These are phyloP conservation scores for Vicia faba DNA, from an alignment of 306 rosid species.

Conservation along the genomic window DNA sequence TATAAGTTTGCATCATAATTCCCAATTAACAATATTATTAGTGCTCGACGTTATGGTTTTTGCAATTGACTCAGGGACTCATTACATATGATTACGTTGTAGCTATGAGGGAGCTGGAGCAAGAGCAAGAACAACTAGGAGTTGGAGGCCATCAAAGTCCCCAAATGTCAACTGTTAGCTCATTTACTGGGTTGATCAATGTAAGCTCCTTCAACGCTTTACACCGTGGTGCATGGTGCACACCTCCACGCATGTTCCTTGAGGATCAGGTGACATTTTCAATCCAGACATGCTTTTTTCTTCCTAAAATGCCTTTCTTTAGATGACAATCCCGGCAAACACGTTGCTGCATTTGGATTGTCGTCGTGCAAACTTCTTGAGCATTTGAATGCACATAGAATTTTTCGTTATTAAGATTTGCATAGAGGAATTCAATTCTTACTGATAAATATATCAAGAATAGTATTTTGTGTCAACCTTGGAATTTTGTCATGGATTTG, in stretches of 20 bases:
- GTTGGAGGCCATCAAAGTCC: conserved; percentile 89
- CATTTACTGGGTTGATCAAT: conserved; percentile 92
- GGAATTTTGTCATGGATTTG: background rate
- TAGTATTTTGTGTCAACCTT: background rate
- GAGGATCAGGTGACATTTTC: conserved; percentile 79
- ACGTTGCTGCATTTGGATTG: background rate
- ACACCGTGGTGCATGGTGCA: conserved; percentile 95
- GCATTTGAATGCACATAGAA: background rate
- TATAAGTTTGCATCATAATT: background rate
- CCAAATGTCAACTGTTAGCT: conserved; percentile 95
- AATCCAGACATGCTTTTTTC: conserved; percentile 8
- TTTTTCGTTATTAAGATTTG: background rate
- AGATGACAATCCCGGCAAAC: background rate
- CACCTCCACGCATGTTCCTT: conserved; percentile 88
- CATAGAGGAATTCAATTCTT: background rate
- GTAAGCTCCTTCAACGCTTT: conserved; percentile 87
- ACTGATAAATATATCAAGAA: background rate
- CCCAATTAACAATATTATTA: background rate
- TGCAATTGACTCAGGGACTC: conserved; percentile 66
- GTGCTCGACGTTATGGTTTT: conserved; percentile 24
- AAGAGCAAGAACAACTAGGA: conserved; percentile 87
- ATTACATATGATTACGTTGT: conserved; percentile 94
- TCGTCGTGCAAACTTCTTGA: background rate
- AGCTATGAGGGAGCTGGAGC: conserved; percentile 92
- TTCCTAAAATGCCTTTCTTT: background rate